These are phyloP conservation scores for Trichophyton verrucosum DNA, from an alignment of 2,329 filamentous ascomycete genomes.

Conservation along the genomic window DNA sequence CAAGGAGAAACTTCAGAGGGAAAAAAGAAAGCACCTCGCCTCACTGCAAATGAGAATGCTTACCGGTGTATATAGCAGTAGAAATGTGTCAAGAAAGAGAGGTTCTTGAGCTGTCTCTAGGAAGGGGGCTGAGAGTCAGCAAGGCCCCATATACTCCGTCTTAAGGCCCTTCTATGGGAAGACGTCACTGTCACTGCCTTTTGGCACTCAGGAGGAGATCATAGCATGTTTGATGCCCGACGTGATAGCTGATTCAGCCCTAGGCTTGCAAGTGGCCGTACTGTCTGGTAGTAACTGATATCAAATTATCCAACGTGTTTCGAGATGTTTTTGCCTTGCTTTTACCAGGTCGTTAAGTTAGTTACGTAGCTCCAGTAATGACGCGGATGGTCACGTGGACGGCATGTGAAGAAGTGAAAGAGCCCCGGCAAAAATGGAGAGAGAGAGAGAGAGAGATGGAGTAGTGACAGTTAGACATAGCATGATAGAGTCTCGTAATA, in stretches of 20 bases:
- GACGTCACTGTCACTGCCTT: slow-evolving; percentile 1
- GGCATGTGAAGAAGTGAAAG: neutral
- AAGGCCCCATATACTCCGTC: neutral
- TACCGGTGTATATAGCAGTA: neutral
- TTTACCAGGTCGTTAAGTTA: neutral
- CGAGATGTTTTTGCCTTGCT: neutral
- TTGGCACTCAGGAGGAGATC: neutral
- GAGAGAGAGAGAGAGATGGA: neutral
- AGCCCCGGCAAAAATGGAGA: neutral
- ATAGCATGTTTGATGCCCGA: slow-evolving; percentile 2
- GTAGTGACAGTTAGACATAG: neutral
- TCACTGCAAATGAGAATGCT: neutral
- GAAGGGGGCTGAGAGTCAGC: neutral
- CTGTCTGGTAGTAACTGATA: neutral
- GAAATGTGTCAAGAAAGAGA: neutral
- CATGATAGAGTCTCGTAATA: neutral
- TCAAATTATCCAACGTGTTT: neutral
- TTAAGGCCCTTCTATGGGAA: neutral
- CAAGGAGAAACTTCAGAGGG: neutral
- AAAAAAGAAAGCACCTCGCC: neutral
- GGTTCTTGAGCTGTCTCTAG: neutral
- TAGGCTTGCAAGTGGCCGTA: neutral
- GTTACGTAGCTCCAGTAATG: neutral
- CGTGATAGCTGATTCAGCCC: neutral
- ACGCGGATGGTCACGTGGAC: neutral